phyloP scores from a whole-genome alignment of 257 asterid species.

The Plantago ovata region DNA sequence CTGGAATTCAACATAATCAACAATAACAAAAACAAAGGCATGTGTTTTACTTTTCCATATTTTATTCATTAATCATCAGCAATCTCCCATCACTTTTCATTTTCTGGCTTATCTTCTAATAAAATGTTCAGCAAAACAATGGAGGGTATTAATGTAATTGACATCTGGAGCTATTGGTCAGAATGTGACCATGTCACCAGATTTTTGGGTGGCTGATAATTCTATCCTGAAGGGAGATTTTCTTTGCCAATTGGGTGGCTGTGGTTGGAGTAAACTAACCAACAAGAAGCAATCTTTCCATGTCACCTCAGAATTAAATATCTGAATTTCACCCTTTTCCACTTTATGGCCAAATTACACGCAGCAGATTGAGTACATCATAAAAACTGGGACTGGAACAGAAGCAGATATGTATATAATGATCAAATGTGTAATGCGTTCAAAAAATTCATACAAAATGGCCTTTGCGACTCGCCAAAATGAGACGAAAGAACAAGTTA shows the following conservation, averaged over 20 bases:
- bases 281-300: slow-evolving; percentile 26
- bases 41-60: neutral
- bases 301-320: too few relatives aligned
- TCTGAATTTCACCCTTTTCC: too few relatives aligned
- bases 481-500: too few relatives aligned
- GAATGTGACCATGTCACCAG: slow-evolving; percentile 31
- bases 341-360: too few relatives aligned
- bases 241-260: slow-evolving; percentile 26
- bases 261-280: slow-evolving; percentile 25
- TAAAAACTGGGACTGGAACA: too few relatives aligned
- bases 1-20: too few relatives aligned
- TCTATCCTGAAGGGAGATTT: slow-evolving; percentile 36
- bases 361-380: too few relatives aligned
- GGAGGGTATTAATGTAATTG: slow-evolving; percentile 28
- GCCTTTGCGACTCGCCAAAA: too few relatives aligned
- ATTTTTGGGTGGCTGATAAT: slow-evolving; percentile 27
- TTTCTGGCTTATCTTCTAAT: neutral
- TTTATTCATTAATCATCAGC: neutral
- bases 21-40: too few relatives aligned
- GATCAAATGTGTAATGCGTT: too few relatives aligned
- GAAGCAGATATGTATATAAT: too few relatives aligned
- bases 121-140: neutral
- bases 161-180: slow-evolving; percentile 21
- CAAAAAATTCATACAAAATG: too few relatives aligned
- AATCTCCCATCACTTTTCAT: neutral